These are phyloP conservation scores for Spiraea crenata DNA, from an alignment of 331 rosid genomes.

Conservation along the genomic window DNA sequence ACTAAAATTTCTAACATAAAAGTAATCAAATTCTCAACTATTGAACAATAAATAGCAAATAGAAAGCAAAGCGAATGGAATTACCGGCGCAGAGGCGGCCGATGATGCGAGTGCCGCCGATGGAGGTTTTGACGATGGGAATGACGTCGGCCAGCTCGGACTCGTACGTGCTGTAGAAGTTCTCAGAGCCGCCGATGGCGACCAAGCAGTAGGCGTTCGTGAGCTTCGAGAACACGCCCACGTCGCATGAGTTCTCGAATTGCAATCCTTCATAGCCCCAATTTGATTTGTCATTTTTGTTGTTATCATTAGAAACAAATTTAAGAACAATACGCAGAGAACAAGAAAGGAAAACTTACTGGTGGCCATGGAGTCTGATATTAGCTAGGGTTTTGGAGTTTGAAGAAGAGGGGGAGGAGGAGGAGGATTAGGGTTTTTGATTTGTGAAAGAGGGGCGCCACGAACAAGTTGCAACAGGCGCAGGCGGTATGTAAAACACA, in stretches of 20 bases:
- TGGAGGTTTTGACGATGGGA: conserved; percentile 88
- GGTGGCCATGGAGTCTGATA: conserved; percentile 22
- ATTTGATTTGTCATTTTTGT: neutral
- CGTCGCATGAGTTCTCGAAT: conserved; percentile 87
- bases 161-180: conserved; percentile 82
- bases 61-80: neutral
- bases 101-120: conserved; percentile 78
- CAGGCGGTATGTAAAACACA: too few species aligned
- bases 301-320: neutral
- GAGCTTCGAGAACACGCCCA: conserved; percentile 93
- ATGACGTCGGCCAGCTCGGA: conserved; percentile 66
- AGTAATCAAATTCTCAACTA: neutral
- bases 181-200: conserved; percentile 95
- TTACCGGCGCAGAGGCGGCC: conserved; percentile 96
- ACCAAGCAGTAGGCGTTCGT: conserved; percentile 97
- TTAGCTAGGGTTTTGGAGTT: neutral
- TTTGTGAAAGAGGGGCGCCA: neutral
- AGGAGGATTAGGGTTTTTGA: neutral
- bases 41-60: neutral
- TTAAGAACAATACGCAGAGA: neutral
- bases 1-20: too few species aligned
- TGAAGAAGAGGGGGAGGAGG: neutral
- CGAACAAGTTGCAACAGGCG: too few species aligned
- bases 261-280: conserved; percentile 53
- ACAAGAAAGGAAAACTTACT: conserved; percentile 11